Base-by-base conservation (phyloP, 1,284 basidiomycete species). In the Entoloma clypeatum region DNA sequence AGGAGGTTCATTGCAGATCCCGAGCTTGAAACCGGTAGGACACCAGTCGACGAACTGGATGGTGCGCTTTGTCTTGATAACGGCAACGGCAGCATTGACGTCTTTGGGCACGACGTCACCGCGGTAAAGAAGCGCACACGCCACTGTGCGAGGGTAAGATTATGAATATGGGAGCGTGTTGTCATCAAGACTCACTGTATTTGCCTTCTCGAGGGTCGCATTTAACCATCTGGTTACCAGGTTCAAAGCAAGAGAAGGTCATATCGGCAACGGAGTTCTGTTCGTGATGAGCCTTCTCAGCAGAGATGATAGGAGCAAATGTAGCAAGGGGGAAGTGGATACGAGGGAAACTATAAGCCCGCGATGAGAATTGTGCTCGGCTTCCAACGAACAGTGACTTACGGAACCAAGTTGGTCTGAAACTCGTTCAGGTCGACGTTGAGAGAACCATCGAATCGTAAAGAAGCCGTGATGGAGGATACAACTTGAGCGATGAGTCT, bases 21-120 rank as follows among this genome's bases (percentile, higher is more conserved):
- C 94, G 51, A 95, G 81, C 77, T 96, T 95, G 87, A 97, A 81
- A 64, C 94, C 81, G 51, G 94, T 97, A 37, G 93, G 92, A 72
- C 95, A 98, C 95, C 94, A 99, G 67, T 98, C 95, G 51, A 93
- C 91, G 58, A 92, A 93, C 64, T 96, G 93, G 59, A 99, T 97
- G 24, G 92, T 94, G 55, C 87, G 84, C 79, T 93, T 95, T 48
- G 93, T 97, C 79, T 95, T 97, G 75, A 98, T 92, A 57, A 81
- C 86, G 40, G 89, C 84, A 53, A 98, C 89, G 44, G 95, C 94
- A 44, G 89, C 83, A 57, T 94, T 91, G 62, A 87, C 89, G 63
- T 98, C 95, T 76, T 97, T 97, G 60, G 94, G 92, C 36, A 95
- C 94, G 53, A 98, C 93, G 62, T 99, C 95, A 58, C 95, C 94